phyloP scores from a whole-genome alignment of 2,329 filamentous ascomycete genomes.

The Microdochium nivale region DNA sequence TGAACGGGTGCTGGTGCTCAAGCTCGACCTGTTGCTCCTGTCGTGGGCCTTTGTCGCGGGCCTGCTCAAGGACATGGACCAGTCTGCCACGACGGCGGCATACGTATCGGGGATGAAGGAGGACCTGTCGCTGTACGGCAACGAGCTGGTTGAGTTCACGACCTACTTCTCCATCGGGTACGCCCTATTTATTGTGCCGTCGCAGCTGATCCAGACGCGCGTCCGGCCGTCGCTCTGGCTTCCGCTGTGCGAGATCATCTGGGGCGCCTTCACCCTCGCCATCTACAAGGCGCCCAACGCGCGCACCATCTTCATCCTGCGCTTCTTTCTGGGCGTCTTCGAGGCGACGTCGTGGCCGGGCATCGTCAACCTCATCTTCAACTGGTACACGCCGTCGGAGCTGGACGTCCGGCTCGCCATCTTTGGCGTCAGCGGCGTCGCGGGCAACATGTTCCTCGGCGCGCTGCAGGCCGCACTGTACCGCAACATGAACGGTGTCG shows the following conservation, averaged over 20 bases:
- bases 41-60: constrained; percentile 12
- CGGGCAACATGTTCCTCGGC: constrained; percentile 21
- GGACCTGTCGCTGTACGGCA: constrained; percentile 10
- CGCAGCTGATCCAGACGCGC: constrained; percentile 25
- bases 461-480: constrained; percentile 17
- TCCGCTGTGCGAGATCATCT: constrained; percentile 21
- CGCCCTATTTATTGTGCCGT: constrained; percentile 24
- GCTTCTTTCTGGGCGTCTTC: constrained; percentile 28
- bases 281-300: constrained; percentile 20
- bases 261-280: constrained; percentile 22
- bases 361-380: constrained; percentile 32
- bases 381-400: constrained; percentile 9
- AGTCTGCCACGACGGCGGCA: constrained; percentile 23
- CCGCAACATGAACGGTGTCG: constrained; percentile 10
- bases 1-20: constrained; percentile 15
- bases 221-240: constrained; percentile 25
- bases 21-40: constrained; percentile 16
- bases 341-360: constrained; percentile 31
- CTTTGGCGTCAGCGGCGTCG: constrained; percentile 18
- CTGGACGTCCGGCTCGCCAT: constrained; percentile 20
- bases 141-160: constrained; percentile 16
- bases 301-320: constrained; percentile 25
- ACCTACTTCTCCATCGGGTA: constrained; percentile 26
- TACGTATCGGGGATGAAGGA: constrained; percentile 20
- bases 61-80: constrained; percentile 10